Base-by-base conservation (phyloP, 2,329 filamentous ascomycete species). In the Colletotrichum melonis region DNA sequence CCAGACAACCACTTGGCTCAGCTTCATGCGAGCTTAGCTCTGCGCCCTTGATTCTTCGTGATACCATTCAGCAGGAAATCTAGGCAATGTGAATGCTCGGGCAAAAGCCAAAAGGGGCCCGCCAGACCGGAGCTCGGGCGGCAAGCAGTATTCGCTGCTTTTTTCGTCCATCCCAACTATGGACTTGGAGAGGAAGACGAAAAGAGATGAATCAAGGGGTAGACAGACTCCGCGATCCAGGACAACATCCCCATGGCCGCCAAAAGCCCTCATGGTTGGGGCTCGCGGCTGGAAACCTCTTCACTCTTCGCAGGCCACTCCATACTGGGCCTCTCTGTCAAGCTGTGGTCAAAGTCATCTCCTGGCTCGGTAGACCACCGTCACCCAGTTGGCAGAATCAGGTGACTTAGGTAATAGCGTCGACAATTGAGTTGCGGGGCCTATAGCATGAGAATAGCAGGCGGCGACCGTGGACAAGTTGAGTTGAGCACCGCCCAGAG, bases 381-480 rank as follows among this genome's bases (percentile, higher is more conserved):
- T 57, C 26, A 32, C 69, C 52, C 63, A 24, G 57, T 56, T 54
- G 28, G 55, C 65, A 52, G 30, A 28, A 42, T 64, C 63, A 63
- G 69, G 65, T 68, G 30, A 24, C 54, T 69, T 72, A 63, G 69
- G 69, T 68, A 72, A 72, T 69, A 54, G 58, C 59, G 59, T 59
- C 59, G 52, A 69, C 54, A 56, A 24, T 38, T 38, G 46, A 55
- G 14, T 46, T 59, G 66, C 60, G 60, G 70, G 52, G 16, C 65
- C 28, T 35, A 52, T 58, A 63, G 63, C 63, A 71, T 71, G 56
- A 46, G 55, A 62, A 28, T 32, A 28, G 46, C 22, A 26, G 28
- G 46, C 46, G 32, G 65, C 32, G 65, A 32, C 16, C 24, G 32
- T 56, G 19, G 22, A 55, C 11, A 55, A 24, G 22, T 56, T 42